Base-by-base conservation (phyloP, 305 asterid species). In the Caryopteris hybrid region DNA sequence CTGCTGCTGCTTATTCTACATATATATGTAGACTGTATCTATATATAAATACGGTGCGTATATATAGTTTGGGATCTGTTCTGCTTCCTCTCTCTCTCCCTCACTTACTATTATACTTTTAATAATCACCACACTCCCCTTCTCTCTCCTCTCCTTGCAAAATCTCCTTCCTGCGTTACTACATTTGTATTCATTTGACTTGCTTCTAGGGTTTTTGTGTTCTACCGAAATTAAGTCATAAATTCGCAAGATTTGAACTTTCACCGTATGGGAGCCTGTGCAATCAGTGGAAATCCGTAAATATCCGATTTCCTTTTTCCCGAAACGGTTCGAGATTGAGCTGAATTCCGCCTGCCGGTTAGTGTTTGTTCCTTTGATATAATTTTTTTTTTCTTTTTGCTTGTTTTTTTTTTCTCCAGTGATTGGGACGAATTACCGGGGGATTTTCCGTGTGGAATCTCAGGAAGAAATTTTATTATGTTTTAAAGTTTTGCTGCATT, bases 141-240 rank as follows among this genome's bases (percentile, higher is more conserved):
- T 60, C 42, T 55, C 73, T 66, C 76, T 71, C 68, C 75, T 70
- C 68, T 57, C 50, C 68, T 66, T 73, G 69, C 59, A 75, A 73
- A 71, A 64, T 57, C 74, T 64, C 59, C 31, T n/a, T 76, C 34
- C 76, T 64, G 70, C 82, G 78, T 75, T 80, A 74, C 68, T 76
- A 54, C 82, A 70, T 81, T 75, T 69, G 80, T 71, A 72, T 79
- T 80, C 72, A 73, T 84, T 81, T 78, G 87, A 76, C 92, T 71
- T 45, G 62, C 75, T 73, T 71, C 81, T 78, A 67, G 82, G 84
- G 81, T 82, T 80, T 58, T 78, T 52, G 38, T 17, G 38, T 42
- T 70, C 43, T 61, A 11, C 75, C 73, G 6, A 31, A 68, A 27
- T 72, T 18, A 41, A 36, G 55, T 46, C 46, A 10, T 33, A 22